Percentiles rank a stretch among this genome's conserved stretches.
These are phyloP conservation scores for Steccherinum ochraceum DNA, from an alignment of 768 basidiomycete genomes.

Conservation along the genomic window DNA sequence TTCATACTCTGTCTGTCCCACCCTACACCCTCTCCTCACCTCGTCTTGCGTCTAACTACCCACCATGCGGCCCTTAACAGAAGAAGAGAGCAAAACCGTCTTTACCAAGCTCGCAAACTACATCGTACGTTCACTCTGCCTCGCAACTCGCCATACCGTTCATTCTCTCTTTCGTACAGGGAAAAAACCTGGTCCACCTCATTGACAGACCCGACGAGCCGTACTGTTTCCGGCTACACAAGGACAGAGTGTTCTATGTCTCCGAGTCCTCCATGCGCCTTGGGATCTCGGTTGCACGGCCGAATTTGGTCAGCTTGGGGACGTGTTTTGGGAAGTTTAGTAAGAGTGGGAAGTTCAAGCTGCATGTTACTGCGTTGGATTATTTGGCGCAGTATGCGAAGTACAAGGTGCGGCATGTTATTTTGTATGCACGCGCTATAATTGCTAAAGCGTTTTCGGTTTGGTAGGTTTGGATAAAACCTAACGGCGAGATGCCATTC, in stretches of 20 bases:
- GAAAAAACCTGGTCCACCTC: slow-evolving; percentile 92
- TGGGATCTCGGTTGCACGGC: slow-evolving; percentile 85
- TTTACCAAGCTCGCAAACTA: slow-evolving; percentile 98
- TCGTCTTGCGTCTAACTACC: too few relatives aligned
- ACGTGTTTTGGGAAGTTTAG: slow-evolving; percentile 98
- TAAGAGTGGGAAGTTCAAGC: slow-evolving; percentile 95
- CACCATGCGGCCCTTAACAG: slow-evolving; percentile 88
- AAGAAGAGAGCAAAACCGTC: slow-evolving; percentile 94
- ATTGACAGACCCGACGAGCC: slow-evolving; percentile 93
- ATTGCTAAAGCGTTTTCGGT: background rate
- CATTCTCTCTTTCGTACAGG: slow-evolving; percentile 40
- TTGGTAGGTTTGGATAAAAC: slow-evolving; percentile 94
- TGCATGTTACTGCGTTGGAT: slow-evolving; percentile 91
- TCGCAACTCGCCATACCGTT: background rate
- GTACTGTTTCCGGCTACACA: slow-evolving; percentile 93
- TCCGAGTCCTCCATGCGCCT: slow-evolving; percentile 93
- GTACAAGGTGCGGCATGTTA: slow-evolving; percentile 66
- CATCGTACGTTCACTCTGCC: slow-evolving; percentile 51
- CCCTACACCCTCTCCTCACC: too few relatives aligned
- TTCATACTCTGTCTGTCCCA: too few relatives aligned
- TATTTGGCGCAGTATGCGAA: slow-evolving; percentile 95
- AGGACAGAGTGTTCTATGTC: slow-evolving; percentile 93
- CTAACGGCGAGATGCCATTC: slow-evolving; percentile 99
- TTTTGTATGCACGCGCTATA: background rate
- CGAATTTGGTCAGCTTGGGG: slow-evolving; percentile 87